Base-by-base conservation (phyloP, 176 grass and related monocot genomes). In the Oryza australiensis region DNA sequence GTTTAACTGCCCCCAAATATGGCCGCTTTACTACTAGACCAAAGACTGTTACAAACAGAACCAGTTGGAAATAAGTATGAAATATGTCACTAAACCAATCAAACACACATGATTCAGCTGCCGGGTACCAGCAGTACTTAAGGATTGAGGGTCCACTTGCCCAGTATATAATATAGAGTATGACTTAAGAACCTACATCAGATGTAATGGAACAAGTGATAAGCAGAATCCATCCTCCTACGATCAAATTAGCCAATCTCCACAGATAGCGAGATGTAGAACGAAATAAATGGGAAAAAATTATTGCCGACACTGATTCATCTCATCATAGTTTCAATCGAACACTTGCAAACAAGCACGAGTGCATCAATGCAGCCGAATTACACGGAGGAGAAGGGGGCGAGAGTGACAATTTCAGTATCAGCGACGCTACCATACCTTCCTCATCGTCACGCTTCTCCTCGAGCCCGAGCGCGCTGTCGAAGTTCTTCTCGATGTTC, bases 401-500 rank as follows among this genome's bases (percentile, higher is more conserved):
- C 51, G 34, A 76, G 27, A 10, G 2, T 2, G 27, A 13, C 16
- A 65, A 22, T 16, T 32, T 26, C 3, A 80, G 63, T 23, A 30
- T 12, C 57, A 76, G 64, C 18, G 26, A 22, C 5, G 55, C 16
- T 74, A 57, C 18, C 13, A 37, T 94, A 99, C 97, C 93, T 87
- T 94, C 85, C 4, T 93, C 85, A 80, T 85, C 83, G 43, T 90
- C 89, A 43, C 83, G 82, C 77, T 99, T 99, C 51, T 96, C 96
- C 79, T 99, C 97, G 24, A 96, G 89, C 45, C 97, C 97, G 16
- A 99, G 97, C 34, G 91, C 97, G 62, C 83, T 99, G 46, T 96
- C 97, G 38, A 99, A 99, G 45, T 99, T 99, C 85, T 99, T 99
- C 83, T 99, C 97, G 23, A 99, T 99, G 85, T 99, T 99, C 91